phyloP scores from a whole-genome alignment of 2,329 filamentous ascomycete genomes.

The Colletotrichum simmondsii region DNA sequence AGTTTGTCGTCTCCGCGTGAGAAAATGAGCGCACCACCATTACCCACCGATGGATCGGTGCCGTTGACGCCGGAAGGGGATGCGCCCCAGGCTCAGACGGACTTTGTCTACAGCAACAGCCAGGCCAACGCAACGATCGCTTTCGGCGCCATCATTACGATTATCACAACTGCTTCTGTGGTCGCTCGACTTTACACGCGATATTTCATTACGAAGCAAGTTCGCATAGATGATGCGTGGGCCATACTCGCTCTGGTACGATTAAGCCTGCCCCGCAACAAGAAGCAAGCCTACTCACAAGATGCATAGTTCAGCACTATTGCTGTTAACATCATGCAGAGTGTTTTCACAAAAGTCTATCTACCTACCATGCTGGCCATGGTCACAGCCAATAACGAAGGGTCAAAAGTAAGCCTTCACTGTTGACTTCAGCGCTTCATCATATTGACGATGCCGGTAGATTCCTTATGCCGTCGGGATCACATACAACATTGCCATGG shows the following conservation, averaged over 20 bases:
- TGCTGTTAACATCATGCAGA: too few species aligned
- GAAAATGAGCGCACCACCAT: not conserved
- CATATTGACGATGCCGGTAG: too few species aligned
- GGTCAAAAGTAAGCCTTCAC: too few species aligned
- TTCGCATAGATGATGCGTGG: slow-evolving; percentile 11
- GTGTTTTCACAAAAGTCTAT: too few species aligned
- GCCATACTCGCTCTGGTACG: slow-evolving; percentile 4
- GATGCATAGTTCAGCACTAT: too few species aligned
- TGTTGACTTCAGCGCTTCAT: too few species aligned
- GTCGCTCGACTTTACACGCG: slow-evolving; percentile 6
- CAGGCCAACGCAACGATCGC: not conserved
- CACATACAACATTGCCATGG: slow-evolving; percentile 11
- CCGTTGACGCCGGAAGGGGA: not conserved
- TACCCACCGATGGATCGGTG: not conserved
- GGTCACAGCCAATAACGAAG: too few species aligned
- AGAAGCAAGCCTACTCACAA: too few species aligned
- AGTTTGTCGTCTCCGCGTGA: not conserved
- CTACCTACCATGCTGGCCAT: too few species aligned
- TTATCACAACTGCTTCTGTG: slow-evolving; percentile 4
- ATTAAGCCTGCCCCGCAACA: too few species aligned
- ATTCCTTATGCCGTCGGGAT: not conserved
- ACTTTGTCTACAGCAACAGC: not conserved
- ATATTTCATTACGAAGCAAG: slow-evolving; percentile 7
- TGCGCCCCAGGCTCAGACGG: too few species aligned
- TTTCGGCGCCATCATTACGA: not conserved